Conservation (phyloP, 2,329 filamentous ascomycete species). For the Cercospora sojina region DNA sequence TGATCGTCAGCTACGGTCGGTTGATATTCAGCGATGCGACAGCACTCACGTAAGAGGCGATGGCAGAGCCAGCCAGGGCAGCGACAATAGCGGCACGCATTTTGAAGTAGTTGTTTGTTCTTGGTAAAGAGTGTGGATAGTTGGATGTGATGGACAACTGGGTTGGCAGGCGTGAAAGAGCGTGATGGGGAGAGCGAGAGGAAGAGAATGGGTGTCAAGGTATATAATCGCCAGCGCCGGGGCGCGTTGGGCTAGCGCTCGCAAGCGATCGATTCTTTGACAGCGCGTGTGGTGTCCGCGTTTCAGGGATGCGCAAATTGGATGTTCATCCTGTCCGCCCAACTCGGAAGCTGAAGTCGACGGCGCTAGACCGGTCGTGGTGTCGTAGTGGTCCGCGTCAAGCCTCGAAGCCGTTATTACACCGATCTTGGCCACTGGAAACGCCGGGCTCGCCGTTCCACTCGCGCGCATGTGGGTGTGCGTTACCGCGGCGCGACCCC, state of each 20-base stretch:
- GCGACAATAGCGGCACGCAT: conserved; percentile 45
- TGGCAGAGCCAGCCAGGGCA: conserved; percentile 43
- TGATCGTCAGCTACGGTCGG: background rate
- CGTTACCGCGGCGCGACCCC: background rate
- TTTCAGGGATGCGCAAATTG: conserved; percentile 16
- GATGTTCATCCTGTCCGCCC: conserved; percentile 11
- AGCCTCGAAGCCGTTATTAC: conserved; percentile 10
- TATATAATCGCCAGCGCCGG: conserved; percentile 8
- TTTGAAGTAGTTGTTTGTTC: conserved; percentile 16
- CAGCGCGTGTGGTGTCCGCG: conserved; percentile 8
- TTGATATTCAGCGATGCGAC: background rate
- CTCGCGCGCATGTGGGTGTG: background rate
- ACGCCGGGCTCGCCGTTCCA: background rate
- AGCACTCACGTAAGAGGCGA: conserved; percentile 34
- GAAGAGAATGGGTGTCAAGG: background rate
- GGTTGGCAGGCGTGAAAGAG: conserved; percentile 10
- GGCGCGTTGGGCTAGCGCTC: background rate
- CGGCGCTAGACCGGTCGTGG: conserved; percentile 9
- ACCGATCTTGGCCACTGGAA: conserved; percentile 7
- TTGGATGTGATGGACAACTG: conserved; percentile 13
- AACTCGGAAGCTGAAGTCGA: conserved; percentile 14
- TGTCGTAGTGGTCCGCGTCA: background rate
- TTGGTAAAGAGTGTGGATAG: conserved; percentile 19
- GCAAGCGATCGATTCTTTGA: background rate
- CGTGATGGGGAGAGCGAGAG: conserved; percentile 10